Percentiles rank a stretch among this genome's conserved stretches.
phyloP scores from a whole-genome alignment of 1,284 basidiomycete genomes.

The Exobasidium cylindrosporum region DNA sequence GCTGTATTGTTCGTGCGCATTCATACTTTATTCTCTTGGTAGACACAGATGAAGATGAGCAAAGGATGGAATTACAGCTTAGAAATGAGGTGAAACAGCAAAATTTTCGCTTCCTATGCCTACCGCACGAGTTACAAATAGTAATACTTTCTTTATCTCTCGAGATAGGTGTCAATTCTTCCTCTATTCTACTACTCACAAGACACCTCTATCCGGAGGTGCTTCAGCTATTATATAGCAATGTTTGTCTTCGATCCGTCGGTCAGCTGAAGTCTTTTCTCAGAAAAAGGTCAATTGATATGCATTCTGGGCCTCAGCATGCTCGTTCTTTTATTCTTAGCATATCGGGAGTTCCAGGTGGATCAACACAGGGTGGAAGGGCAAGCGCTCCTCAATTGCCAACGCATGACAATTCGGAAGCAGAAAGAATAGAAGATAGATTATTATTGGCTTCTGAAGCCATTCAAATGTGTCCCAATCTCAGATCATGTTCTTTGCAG shows the following conservation, averaged over 20 bases:
- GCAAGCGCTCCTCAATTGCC: neutral
- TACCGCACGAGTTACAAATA: neutral
- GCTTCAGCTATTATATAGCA: neutral
- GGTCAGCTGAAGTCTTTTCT: neutral
- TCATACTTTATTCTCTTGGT: too few species aligned
- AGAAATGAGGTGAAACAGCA: neutral
- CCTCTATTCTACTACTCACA: neutral
- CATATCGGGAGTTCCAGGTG: neutral
- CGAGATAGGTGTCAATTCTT: neutral
- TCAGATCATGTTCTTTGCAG: neutral
- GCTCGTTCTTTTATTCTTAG: neutral
- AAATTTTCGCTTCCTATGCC: neutral
- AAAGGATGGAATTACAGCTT: neutral
- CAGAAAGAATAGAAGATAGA: neutral
- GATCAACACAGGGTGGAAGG: neutral
- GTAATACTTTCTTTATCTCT: neutral
- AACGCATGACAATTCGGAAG: neutral
- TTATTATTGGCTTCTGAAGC: slow-evolving; percentile 4
- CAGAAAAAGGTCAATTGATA: neutral
- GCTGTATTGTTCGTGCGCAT: too few species aligned
- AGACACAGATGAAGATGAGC: too few species aligned
- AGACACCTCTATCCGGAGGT: neutral
- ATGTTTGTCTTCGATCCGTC: neutral
- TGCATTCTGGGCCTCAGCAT: neutral
- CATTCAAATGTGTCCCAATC: slow-evolving; percentile 1